phyloP scores from a whole-genome alignment of 208 protist genomes.

The Naegleria fowleri region DNA sequence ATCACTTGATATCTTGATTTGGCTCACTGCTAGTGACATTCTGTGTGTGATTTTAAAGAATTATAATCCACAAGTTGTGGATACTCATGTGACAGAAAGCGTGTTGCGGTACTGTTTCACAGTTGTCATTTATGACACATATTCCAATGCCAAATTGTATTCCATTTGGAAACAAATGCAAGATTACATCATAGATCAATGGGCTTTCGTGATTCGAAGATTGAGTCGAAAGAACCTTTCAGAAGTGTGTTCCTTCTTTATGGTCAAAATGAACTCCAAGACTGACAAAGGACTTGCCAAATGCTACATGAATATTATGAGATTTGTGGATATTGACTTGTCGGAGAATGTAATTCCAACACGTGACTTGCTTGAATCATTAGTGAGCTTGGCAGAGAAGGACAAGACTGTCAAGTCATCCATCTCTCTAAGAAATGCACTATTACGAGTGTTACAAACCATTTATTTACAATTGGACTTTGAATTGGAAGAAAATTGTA shows the following conservation, averaged over 20 bases:
- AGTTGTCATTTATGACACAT: not conserved
- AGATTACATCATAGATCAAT: not conserved
- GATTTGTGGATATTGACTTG: not conserved
- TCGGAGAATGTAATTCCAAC: not conserved
- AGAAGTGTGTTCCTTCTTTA: not conserved
- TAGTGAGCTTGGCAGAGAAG: not conserved
- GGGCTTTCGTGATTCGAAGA: not conserved
- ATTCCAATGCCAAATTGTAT: not conserved
- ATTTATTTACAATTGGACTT: not conserved
- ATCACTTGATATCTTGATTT: not conserved
- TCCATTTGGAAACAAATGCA: not conserved
- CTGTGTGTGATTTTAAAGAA: not conserved
- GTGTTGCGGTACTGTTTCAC: not conserved
- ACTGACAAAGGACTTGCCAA: not conserved
- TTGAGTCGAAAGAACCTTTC: not conserved
- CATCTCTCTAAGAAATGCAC: not conserved
- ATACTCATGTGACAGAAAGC: not conserved
- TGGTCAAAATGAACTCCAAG: not conserved
- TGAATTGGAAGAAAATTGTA: conserved; percentile 2
- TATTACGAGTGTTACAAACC: not conserved
- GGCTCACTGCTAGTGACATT: not conserved
- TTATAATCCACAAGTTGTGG: not conserved
- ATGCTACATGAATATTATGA: not conserved
- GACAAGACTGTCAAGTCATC: not conserved
- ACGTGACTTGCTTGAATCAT: not conserved